Conservation (phyloP, 2,329 filamentous ascomycete species). For the Cadophora sp. region DNA sequence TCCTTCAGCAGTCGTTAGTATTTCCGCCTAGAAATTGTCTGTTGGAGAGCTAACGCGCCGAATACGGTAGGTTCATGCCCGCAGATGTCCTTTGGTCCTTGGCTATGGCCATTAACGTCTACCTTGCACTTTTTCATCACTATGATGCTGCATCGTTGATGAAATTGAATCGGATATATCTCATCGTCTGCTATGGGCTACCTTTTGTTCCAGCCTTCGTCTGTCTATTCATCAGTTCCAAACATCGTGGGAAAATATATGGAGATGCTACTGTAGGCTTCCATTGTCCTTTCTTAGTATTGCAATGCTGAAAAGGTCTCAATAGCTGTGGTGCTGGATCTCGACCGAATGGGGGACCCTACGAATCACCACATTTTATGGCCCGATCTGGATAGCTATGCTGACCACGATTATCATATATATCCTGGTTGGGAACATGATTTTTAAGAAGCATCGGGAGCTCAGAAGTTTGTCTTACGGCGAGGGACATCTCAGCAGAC, state of each 20-base stretch:
- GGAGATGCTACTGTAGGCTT: constrained; percentile 47
- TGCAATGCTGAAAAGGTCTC: constrained; percentile 46
- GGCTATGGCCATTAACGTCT: constrained; percentile 67
- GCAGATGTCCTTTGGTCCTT: constrained; percentile 60
- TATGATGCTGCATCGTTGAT: constrained; percentile 58
- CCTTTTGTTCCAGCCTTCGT: constrained; percentile 60
- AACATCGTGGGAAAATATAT: constrained; percentile 41
- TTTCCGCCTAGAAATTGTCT: too few species aligned
- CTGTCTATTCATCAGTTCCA: constrained; percentile 57
- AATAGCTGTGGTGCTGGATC: constrained; percentile 83
- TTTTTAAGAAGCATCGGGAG: constrained; percentile 60
- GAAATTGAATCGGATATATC: constrained; percentile 60
- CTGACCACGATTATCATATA: constrained; percentile 69
- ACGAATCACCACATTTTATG: constrained; percentile 78
- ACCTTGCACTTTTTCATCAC: constrained; percentile 63
- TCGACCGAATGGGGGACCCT: constrained; percentile 69
- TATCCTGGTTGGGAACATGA: constrained; percentile 66
- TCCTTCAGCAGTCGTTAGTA: constrained; percentile 77
- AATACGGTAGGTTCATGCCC: constrained; percentile 58
- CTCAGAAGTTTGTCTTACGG: too few species aligned
- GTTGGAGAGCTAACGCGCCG: too few species aligned
- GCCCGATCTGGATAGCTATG: constrained; percentile 71
- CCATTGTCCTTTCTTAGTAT: too few species aligned
- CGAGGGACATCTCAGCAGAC: too few species aligned
- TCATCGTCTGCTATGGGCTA: constrained; percentile 60